These are phyloP conservation scores for Gymnopus androsaceus DNA, from an alignment of 1,284 basidiomycete genomes.

Conservation along the genomic window DNA sequence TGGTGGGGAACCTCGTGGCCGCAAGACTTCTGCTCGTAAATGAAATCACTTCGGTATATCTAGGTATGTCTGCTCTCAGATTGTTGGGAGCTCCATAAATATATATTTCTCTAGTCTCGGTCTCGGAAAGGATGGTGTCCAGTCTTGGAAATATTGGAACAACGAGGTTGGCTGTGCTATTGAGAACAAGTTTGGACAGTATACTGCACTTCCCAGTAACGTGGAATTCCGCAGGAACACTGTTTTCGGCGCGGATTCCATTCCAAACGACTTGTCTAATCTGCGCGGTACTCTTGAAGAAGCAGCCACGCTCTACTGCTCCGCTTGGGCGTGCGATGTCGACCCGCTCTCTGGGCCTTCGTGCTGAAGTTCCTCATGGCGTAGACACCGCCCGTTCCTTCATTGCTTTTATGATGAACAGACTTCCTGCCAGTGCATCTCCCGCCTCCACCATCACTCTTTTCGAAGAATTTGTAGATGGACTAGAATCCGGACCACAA, in stretches of 20 bases:
- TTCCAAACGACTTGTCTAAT: slow-evolving; percentile 35
- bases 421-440: slow-evolving; percentile 48
- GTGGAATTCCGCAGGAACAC: slow-evolving; percentile 50
- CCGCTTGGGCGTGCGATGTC: slow-evolving; percentile 42
- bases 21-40: slow-evolving; percentile 54
- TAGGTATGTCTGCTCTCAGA: slow-evolving; percentile 42
- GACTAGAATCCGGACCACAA: slow-evolving; percentile 45
- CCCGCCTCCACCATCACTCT: slow-evolving; percentile 61
- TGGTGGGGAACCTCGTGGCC: slow-evolving; percentile 29
- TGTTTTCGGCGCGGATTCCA: slow-evolving; percentile 46
- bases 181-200: slow-evolving; percentile 42
- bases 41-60: slow-evolving; percentile 64
- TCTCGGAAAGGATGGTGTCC: slow-evolving; percentile 60
- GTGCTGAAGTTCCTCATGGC: slow-evolving; percentile 48
- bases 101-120: slow-evolving; percentile 47
- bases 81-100: not conserved
- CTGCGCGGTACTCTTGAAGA: slow-evolving; percentile 44
- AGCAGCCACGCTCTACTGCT: slow-evolving; percentile 25
- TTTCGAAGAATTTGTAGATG: slow-evolving; percentile 50
- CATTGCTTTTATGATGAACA: slow-evolving; percentile 39
- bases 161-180: slow-evolving; percentile 51
- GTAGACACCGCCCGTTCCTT: slow-evolving; percentile 55
- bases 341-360: slow-evolving; percentile 48
- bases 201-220: slow-evolving; percentile 39
- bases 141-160: slow-evolving; percentile 51